Base-by-base conservation (phyloP, 331 rosid species). In the Stylosanthes scabra region DNA sequence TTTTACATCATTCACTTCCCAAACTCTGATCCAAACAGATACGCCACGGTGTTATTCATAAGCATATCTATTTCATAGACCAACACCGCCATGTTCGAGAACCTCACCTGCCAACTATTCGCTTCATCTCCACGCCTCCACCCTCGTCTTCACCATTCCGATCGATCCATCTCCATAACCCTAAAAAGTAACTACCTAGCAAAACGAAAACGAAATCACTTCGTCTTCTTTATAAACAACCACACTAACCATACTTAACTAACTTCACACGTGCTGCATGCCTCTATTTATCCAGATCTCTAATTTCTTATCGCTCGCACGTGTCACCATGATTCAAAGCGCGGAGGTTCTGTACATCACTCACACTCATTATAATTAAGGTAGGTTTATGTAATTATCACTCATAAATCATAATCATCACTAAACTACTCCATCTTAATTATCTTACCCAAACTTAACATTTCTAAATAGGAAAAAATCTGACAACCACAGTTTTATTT, bases 91-190 rank as follows among this genome's bases (percentile, higher is more conserved):
- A 74, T 63, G 8, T 62, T 16, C 3, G 78, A 61, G 5, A 73
- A 41, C 63, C 25, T 74, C 78, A 12, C 44, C 54, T 12, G 71
- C 78, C 27, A 62, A 74, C 25, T 55, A 74, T 39, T 63, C 78
- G 71, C 13, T 51, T 74, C 78, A 71, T 56, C 78, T 62, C 78
- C 63, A 74, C 10, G 78, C 63, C 25, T 62, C 78, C 56, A 51
- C 15, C 70, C 25, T 74, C 56, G 25, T 74, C 71, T 51, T 63
- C 56, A 70, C 78, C 77, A n/a, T n/a, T n/a, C n/a, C n/a, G n/a
- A n/a, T n/a, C n/a, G n/a, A n/a, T n/a, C n/a, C n/a, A 72, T 72
- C 14, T 1, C 15, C 47, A 1, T 59, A 72, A 61, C 69, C 77
- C 77, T 72, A 72, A 11, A 51, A 10, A 14, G 25, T 20, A 20